Evolutionary conservation across 768 basidiomycete species (phyloP).

Genomic region (Crepidotus variabilis): DNA sequence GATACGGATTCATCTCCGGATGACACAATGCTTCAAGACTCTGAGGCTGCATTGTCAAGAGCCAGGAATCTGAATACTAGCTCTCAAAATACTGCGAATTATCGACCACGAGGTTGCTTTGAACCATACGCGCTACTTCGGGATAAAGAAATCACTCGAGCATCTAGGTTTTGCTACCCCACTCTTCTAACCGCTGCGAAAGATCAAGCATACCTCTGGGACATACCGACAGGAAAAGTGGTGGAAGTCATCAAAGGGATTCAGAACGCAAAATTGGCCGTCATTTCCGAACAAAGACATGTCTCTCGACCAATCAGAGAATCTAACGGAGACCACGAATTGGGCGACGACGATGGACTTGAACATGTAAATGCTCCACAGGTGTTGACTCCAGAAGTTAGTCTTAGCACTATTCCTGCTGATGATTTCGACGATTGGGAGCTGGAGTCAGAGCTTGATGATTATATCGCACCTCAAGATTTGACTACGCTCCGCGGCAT

Average conservation of each 20-base stretch:
- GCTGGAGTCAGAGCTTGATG: conserved; percentile 2
- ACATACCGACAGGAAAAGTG: conserved; percentile 48
- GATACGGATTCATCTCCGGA: neutral
- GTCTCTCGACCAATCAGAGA: neutral
- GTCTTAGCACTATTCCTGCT: too few species aligned
- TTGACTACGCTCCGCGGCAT: conserved; percentile 33
- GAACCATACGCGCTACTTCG: conserved; percentile 56
- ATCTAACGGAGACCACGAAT: neutral
- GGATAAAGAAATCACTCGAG: conserved; percentile 40
- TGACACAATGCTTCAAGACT: conserved; percentile 6
- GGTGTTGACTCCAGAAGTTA: too few species aligned
- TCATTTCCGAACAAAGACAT: neutral
- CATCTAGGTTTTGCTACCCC: conserved; percentile 70
- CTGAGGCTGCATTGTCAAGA: conserved; percentile 6
- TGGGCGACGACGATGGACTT: neutral
- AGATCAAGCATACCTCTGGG: conserved; percentile 53
- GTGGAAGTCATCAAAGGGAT: conserved; percentile 44
- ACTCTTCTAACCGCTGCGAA: conserved; percentile 49
- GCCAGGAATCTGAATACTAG: conserved; percentile 4
- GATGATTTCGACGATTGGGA: conserved; percentile 6
- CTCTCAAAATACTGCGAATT: neutral
- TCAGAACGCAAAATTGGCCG: conserved; percentile 18
- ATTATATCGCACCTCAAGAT: conserved; percentile 1
- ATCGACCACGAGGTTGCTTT: conserved; percentile 45
- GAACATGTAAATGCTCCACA: too few species aligned